Percentiles rank a stretch among this genome's conserved stretches.
phyloP scores from a whole-genome alignment of 1,139 yeast genomes.

The Debaryomyces psychrophilus region DNA sequence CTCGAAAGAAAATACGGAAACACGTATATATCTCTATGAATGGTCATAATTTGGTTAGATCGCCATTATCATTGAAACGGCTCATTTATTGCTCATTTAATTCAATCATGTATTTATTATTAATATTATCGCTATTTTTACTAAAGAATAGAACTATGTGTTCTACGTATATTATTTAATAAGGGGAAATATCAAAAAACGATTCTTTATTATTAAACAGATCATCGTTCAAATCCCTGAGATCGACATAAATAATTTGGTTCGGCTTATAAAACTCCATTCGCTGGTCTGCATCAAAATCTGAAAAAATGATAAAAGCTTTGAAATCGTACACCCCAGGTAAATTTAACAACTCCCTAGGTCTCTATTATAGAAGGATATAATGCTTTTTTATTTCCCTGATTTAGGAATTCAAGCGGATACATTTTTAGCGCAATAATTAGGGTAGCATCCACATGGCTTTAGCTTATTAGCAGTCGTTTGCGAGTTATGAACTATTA shows the following conservation, averaged over 20 bases:
- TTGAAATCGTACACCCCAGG: too few species aligned
- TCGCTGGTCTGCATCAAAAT: too few species aligned
- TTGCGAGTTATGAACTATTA: constrained; percentile 48
- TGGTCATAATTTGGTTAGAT: not conserved
- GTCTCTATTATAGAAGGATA: not conserved
- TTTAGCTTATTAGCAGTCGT: constrained; percentile 42
- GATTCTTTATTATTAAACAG: too few species aligned
- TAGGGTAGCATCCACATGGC: constrained; percentile 49
- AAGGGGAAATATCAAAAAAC: too few species aligned
- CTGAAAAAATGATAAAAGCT: too few species aligned
- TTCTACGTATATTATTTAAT: not conserved
- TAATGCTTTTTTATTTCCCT: not conserved
- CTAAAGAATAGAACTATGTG: not conserved
- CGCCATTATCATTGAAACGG: not conserved
- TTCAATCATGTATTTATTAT: constrained; percentile 8
- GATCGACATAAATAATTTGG: too few species aligned
- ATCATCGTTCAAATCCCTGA: too few species aligned
- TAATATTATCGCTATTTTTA: not conserved
- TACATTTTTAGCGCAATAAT: constrained; percentile 47
- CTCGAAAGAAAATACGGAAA: constrained; percentile 20
- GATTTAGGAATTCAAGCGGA: constrained; percentile 47
- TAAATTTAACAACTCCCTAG: too few species aligned
- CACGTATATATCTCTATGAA: not conserved
- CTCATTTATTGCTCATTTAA: constrained; percentile 2
- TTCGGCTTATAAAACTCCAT: too few species aligned